A percentile compares a stretch with the other conserved stretches of the same genome.
phyloP scores from a whole-genome alignment of 805 yeast genomes.

The Myxozyma nipponensis region DNA sequence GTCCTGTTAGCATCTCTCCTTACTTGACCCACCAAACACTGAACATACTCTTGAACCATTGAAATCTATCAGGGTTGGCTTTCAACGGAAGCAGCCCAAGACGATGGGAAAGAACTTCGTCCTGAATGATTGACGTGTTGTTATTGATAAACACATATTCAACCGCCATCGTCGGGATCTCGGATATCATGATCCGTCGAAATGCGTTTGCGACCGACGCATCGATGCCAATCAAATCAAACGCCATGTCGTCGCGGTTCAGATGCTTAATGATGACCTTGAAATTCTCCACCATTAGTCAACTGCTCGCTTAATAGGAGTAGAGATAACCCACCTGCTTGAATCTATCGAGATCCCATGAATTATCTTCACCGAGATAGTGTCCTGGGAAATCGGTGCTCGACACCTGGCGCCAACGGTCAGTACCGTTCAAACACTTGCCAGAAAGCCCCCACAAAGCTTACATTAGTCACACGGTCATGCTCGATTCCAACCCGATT shows the following conservation, averaged over 20 bases:
- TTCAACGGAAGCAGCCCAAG: constrained; percentile 88
- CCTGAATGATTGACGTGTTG: constrained; percentile 95
- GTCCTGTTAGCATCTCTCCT: not conserved
- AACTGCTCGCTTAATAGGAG: no score
- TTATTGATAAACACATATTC: constrained; percentile 87
- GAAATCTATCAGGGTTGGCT: constrained; percentile 82
- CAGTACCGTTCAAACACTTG: not conserved
- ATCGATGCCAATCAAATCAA: constrained; percentile 81
- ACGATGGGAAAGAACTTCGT: constrained; percentile 94
- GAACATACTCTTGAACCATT: constrained; percentile 63
- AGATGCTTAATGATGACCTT: constrained; percentile 61
- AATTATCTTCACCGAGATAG: constrained; percentile 54
- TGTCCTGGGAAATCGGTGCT: constrained; percentile 93
- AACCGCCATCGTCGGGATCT: constrained; percentile 93
- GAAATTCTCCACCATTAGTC: no score
- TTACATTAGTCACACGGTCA: constrained; percentile 79
- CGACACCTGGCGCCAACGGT: constrained; percentile 43
- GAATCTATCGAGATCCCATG: constrained; percentile 84
- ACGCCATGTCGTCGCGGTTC: constrained; percentile 62
- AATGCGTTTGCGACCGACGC: constrained; percentile 94
- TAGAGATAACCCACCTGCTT: constrained; percentile 41
- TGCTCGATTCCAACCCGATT: constrained; percentile 82
- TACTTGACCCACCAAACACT: not conserved
- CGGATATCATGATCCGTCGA: constrained; percentile 94
- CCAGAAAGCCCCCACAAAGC: constrained; percentile 7